Base-by-base conservation (phyloP, 2,329 filamentous ascomycete genomes). In the Scedosporium dehoogii region DNA sequence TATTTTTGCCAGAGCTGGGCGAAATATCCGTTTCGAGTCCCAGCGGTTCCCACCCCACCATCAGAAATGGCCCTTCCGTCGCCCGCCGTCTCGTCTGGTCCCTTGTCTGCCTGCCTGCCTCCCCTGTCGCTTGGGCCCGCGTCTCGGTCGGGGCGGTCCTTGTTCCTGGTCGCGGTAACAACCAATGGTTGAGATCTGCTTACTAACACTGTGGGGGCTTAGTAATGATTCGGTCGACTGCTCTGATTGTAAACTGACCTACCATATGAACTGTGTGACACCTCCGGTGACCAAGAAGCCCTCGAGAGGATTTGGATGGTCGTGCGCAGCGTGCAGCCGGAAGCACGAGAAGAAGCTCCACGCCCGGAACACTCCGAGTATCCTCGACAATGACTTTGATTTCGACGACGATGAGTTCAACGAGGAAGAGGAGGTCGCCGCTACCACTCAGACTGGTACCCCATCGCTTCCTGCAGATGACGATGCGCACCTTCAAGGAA, bases 241-340 rank as follows among this genome's bases (percentile, higher is more conserved):
- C 74, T 94, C 93, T 55, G 92, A 97, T 62, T 99, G 94, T 75
- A 85, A 88, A 71, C 88, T 92, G 73, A 97, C 93, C 14, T 99
- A 97, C 76, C 94, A 99, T 78, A 97, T 99, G 93, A 91, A 92
- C 70, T 99, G 94, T 74, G 94, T 99, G 63, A 88, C 89, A 65
- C 94, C 94, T 48, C 91, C 92, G 44, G 76, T 99, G 65, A 82
- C 92, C 61, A 99, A 97, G 75, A 99, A 99, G 75, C 94, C 94
- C 21, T 96, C 93, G 57, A 88, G 94, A 74, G 94, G 94, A 46
- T 99, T 99, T 76, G 94, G 92, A 4, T 99, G 94, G 94, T 93
- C 94, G 33, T 99, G 94, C 74, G 94, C 91, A 62, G 89, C 93
- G 64, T 99, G 94, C 75, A 97, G 92, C 74, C 88, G 93, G 69